These are phyloP conservation scores for Sanghuangporus baumii DNA, from an alignment of 1,284 basidiomycete species.

Conservation along the genomic window DNA sequence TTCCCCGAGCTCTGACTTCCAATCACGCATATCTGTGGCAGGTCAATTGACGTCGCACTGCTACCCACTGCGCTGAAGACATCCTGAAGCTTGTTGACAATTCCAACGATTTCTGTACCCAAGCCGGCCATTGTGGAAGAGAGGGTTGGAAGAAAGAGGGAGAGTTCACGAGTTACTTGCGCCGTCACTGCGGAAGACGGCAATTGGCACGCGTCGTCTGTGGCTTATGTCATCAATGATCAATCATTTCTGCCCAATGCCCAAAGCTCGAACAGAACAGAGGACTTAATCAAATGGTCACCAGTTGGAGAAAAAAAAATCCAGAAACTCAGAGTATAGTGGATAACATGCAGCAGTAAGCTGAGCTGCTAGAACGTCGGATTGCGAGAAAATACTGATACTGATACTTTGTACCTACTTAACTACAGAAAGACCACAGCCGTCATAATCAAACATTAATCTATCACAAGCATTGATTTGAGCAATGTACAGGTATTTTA, in stretches of 20 bases:
- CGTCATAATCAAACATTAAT: conserved; percentile 11
- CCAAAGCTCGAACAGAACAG: neutral
- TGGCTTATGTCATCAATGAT: neutral
- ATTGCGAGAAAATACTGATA: neutral
- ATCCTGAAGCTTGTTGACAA: conserved; percentile 82
- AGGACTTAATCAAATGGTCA: neutral
- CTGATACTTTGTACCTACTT: neutral
- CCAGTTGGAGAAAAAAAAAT: neutral
- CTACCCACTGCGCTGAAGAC: conserved; percentile 80
- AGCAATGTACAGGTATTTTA: neutral
- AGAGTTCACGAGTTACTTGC: neutral
- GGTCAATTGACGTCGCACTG: conserved; percentile 69
- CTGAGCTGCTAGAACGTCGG: neutral
- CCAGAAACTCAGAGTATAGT: neutral
- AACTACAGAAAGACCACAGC: neutral
- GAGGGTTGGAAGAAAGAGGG: conserved; percentile 1
- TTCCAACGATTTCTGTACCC: conserved; percentile 69
- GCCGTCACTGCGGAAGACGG: neutral
- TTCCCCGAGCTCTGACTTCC: conserved; percentile 85
- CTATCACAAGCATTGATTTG: neutral
- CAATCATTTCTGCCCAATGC: neutral
- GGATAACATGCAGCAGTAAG: neutral
- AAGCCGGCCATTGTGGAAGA: conserved; percentile 41
- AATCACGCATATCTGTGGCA: conserved; percentile 82
- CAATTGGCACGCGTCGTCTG: conserved; percentile 2